Percentiles rank a stretch among this genome's conserved stretches.
These are phyloP conservation scores for Coemansia sp. DNA, from an alignment of 192 early-diverging fungal genomes.

Conservation along the genomic window DNA sequence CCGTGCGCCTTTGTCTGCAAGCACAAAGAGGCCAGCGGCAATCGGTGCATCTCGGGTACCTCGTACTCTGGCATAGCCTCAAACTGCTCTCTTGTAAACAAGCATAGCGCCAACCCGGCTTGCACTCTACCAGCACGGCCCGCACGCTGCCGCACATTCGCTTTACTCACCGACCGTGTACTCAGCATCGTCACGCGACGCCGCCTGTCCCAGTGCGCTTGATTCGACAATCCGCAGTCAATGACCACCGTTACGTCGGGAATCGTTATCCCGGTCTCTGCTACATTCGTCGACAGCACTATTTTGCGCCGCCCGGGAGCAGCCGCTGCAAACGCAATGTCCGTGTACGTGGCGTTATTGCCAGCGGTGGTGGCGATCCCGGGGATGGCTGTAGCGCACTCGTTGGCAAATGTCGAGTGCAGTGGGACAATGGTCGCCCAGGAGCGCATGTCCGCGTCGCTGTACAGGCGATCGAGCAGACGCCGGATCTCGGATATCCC, in stretches of 20 bases:
- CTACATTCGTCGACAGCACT: conserved; percentile 87
- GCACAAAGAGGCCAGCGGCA: conserved; percentile 57
- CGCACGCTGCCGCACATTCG: conserved; percentile 60
- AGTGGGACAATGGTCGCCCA: conserved; percentile 60
- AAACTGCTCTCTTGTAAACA: conserved; percentile 56
- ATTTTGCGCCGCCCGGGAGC: conserved; percentile 73
- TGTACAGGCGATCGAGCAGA: conserved; percentile 61
- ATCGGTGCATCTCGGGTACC: conserved; percentile 63
- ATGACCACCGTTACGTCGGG: conserved; percentile 75
- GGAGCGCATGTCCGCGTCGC: background rate
- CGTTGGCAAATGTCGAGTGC: conserved; percentile 59
- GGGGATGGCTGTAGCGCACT: too few species aligned
- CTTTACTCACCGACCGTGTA: conserved; percentile 50
- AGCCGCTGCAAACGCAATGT: conserved; percentile 40
- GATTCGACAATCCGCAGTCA: conserved; percentile 69
- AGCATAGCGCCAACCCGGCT: conserved; percentile 56
- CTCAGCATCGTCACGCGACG: conserved; percentile 63
- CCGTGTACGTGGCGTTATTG: conserved; percentile 36
- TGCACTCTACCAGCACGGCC: conserved; percentile 68
- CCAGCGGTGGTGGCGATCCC: background rate
- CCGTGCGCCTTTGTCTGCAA: conserved; percentile 50
- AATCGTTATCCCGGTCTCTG: conserved; percentile 64
- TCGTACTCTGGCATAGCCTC: conserved; percentile 57
- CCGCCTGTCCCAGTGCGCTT: conserved; percentile 59
- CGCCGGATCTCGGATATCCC: conserved; percentile 74